Percentiles rank a stretch among this genome's conserved stretches.
Conservation (phyloP, 169 alveolate species). For the Blepharisma undulans region DNA sequence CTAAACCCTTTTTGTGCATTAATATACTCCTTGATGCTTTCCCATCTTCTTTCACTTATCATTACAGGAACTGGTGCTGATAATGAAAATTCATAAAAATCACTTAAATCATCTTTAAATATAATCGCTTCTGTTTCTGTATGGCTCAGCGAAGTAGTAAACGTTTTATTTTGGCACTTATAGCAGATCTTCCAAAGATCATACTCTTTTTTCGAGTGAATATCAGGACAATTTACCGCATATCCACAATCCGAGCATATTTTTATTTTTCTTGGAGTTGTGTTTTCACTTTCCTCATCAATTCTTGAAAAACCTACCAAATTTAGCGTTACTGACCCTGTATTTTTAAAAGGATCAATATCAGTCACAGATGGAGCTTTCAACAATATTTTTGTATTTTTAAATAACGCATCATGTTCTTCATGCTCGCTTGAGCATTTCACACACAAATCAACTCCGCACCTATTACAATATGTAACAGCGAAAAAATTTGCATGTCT, state of each 20-base stretch:
- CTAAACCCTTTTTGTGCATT: background rate
- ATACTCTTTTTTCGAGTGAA: background rate
- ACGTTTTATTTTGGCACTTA: background rate
- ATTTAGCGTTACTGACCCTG: background rate
- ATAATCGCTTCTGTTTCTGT: background rate
- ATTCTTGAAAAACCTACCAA: background rate
- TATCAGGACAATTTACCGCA: background rate
- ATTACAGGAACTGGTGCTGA: background rate
- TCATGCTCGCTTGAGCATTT: background rate
- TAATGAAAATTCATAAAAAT: background rate
- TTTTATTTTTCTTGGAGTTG: background rate
- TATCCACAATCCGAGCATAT: background rate
- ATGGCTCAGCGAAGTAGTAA: background rate
- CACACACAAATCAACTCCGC: background rate
- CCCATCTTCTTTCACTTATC: background rate
- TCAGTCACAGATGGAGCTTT: conserved; percentile 8
- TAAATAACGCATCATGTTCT: background rate
- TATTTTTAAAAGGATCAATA: background rate
- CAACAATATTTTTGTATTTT: background rate
- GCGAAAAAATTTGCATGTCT: background rate
- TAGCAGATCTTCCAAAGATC: conserved; percentile 2
- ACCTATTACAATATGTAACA: background rate
- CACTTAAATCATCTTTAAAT: background rate
- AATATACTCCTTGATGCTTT: background rate
- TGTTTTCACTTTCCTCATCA: background rate